phyloP scores from a whole-genome alignment of 257 asterid genomes.

The Solanum sejunctum region DNA sequence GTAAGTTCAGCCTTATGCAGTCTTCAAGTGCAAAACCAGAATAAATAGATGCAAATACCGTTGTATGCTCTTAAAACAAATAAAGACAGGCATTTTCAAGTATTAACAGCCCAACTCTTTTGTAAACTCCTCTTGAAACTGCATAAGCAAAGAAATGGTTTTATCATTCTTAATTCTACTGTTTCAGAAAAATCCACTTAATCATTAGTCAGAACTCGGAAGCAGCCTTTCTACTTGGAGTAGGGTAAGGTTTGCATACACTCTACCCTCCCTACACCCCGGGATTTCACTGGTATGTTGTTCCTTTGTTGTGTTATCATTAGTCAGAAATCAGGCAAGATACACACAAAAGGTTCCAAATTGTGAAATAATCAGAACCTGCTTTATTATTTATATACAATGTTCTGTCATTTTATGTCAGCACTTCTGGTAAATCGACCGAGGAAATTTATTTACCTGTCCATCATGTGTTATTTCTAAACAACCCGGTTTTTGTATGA shows the following conservation, averaged over 20 bases:
- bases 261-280: background rate
- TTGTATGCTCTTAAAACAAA: background rate
- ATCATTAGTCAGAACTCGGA: background rate
- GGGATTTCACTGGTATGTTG: background rate
- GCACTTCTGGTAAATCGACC: background rate
- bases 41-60: background rate
- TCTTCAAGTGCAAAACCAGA: background rate
- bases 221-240: background rate
- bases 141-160: background rate
- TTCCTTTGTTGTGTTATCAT: background rate
- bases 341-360: background rate
- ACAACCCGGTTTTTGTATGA: slow-evolving; percentile 79
- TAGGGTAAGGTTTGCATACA: background rate
- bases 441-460: slow-evolving; percentile 36
- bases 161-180: background rate
- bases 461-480: slow-evolving; percentile 66
- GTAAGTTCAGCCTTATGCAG: background rate
- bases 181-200: background rate
- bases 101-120: background rate
- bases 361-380: background rate
- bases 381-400: background rate
- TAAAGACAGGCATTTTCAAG: background rate
- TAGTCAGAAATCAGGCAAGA: background rate
- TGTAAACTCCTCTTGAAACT: background rate
- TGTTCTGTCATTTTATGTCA: background rate